A percentile compares a stretch with the other conserved stretches of the same genome.
phyloP scores from a whole-genome alignment of 1,139 yeast species.

The Suhomyces bribrorum region DNA sequence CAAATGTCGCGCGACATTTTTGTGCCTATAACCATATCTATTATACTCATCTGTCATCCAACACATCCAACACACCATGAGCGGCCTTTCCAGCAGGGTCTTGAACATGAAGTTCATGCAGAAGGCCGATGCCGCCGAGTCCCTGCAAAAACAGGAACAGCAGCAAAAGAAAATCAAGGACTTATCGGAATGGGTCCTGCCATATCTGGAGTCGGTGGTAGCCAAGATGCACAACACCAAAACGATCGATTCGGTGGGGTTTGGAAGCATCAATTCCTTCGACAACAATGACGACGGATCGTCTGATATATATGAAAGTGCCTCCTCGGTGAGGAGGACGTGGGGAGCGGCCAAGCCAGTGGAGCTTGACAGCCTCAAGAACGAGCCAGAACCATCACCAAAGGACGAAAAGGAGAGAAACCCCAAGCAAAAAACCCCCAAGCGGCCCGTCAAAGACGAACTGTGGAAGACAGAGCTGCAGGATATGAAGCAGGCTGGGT shows the following conservation, averaged over 20 bases:
- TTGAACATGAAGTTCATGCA: slow-evolving; percentile 72
- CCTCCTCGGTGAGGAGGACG: slow-evolving; percentile 10
- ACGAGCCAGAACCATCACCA: background rate
- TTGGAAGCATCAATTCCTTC: slow-evolving; percentile 39
- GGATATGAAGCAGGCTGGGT: slow-evolving; percentile 9
- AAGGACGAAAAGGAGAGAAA: slow-evolving; percentile 18
- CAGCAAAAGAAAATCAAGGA: slow-evolving; percentile 47
- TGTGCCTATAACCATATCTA: background rate
- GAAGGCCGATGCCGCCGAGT: slow-evolving; percentile 23
- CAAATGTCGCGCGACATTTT: slow-evolving; percentile 1
- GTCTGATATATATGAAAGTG: slow-evolving; percentile 2
- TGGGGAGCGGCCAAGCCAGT: slow-evolving; percentile 12
- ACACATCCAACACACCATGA: slow-evolving; percentile 25
- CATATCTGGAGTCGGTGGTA: slow-evolving; percentile 29
- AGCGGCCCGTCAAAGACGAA: slow-evolving; percentile 2
- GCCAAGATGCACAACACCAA: slow-evolving; percentile 21
- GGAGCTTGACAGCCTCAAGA: slow-evolving; percentile 6
- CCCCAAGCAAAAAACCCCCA: background rate
- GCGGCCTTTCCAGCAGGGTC: slow-evolving; percentile 61
- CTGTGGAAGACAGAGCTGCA: slow-evolving; percentile 6
- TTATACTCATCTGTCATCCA: no score
- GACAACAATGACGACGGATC: slow-evolving; percentile 10
- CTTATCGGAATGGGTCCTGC: slow-evolving; percentile 62
- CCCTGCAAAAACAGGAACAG: slow-evolving; percentile 35
- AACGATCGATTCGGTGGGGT: slow-evolving; percentile 48